Evolutionary conservation across 2,329 filamentous ascomycete species (phyloP), one percentile per base, ranked within the genome.

Genomic region (Neonectria coccinea): DNA sequence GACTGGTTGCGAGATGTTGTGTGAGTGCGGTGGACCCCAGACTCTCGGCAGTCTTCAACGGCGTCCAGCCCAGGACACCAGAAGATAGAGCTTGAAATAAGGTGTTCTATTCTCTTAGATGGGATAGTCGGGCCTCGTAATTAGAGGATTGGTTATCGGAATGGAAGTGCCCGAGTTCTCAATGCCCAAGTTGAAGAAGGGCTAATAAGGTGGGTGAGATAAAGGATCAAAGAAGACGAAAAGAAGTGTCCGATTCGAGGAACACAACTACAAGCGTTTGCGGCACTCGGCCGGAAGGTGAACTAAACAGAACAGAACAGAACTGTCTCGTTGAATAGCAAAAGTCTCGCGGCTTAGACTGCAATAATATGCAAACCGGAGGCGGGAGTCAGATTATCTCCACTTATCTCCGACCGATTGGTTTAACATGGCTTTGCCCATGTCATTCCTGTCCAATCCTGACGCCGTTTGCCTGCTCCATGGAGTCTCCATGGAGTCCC

Each of bases 391-490:
- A 14, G 36, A 44, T 31, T 64, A 64, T 64, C 62, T 61, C 62
- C 62, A 65, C 41, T 52, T 65, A 65, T 65, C 57, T 65, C 62
- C 57, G 62, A 39, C 62, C 57, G 62, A 39, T 39, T 55, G 56
- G 27, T 53, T 50, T 59, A 63, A 14, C 48, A 58, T 45, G 50
- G 55, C 29, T 53, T 55, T 55, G 33, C 36, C 47, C 48, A 29
- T 16, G 27, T 2, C 25, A 6, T 25, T 25, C 25, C 14, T 16
- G 16, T 11, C 45, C 29, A 18, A 33, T 33, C 48, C 47, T 10
- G 12, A 20, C 31, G 29, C 27, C 5, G 27, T n/a, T 31, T 50
- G 16, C 18, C 18, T 25, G 16, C 16, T 50, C 14, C 36, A n/a
- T 39, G 36, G 36, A 39, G 14, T 39, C 14, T 39, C 36, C 36